Evolutionary conservation across 2,329 filamentous ascomycete species (phyloP), one percentile per base, ranked within the genome.

Genomic region (Colletotrichum paranaense): DNA sequence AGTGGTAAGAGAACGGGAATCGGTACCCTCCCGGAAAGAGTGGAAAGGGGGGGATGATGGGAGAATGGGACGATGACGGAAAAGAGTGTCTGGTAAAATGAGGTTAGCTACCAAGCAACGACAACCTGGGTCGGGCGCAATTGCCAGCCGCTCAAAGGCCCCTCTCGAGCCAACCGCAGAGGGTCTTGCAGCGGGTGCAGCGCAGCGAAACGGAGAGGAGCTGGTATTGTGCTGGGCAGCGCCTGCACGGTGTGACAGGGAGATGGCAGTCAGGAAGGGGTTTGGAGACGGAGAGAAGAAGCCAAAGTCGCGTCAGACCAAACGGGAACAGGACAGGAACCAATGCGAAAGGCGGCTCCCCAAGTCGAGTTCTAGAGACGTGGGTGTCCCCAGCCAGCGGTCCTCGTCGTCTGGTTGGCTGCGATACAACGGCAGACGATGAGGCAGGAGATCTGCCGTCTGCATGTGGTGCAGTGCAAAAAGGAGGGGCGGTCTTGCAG

Each of bases 401-500:
- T 57, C 57, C 64, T 52, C 58, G 52, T 42, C 22, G 62, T 11
- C 22, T 59, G 65, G 52, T 42, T 72, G 58, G 59, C 42, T 42
- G 59, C 58, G 52, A 69, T 68, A 35, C 52, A 63, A 22, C 69
- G 58, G 66, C 65, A 63, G 58, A 62, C 22, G 59, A 64, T 26
- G 66, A 58, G 22, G 59, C 70, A 69, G 59, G 53, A 69, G 58
- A 65, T 64, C 66, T 69, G 70, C 66, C 70, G 66, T 62, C 60
- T 38, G 60, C 58, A 38, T 46, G 60, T 55, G 70, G 53, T 30
- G 42, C 55, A 56, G 32, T 28, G 64, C 53, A 60, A 24, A 24
- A 38, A 60, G 70, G 30, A 64, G 55, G 60, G 66, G 60, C 66
- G 26, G 53, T 42, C 22, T 46, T 24, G 70, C 69, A 68, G 30